These are phyloP conservation scores for Lobosporangium transversale DNA, from an alignment of 192 early-diverging fungal species.

Conservation along the genomic window DNA sequence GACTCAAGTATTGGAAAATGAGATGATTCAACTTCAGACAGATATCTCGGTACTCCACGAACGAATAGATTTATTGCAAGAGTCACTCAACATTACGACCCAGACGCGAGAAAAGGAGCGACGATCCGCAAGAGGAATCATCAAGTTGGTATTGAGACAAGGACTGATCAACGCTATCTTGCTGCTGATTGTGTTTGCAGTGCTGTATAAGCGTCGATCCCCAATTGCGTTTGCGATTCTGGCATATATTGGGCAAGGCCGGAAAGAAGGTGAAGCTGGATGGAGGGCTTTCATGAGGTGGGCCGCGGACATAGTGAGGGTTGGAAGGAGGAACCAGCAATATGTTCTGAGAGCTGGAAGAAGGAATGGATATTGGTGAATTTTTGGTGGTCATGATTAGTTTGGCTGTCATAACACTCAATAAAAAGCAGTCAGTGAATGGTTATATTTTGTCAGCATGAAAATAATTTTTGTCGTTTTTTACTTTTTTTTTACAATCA, in stretches of 20 bases:
- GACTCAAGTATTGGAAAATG: constrained; percentile 22
- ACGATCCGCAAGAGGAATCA: constrained; percentile 29
- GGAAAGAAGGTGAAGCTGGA: constrained; percentile 38
- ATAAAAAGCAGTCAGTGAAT: no score
- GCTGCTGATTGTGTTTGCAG: constrained; percentile 44
- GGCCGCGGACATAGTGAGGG: constrained; percentile 17
- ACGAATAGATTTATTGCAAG: constrained; percentile 39
- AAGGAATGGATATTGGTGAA: constrained; percentile 48
- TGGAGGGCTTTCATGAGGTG: constrained; percentile 46
- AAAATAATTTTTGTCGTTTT: no score
- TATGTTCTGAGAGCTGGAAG: constrained; percentile 34
- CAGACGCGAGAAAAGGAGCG: constrained; percentile 27
- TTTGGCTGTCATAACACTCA: no score
- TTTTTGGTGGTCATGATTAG: no score
- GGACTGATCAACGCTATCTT: constrained; percentile 43
- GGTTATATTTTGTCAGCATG: no score
- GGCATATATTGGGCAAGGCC: constrained; percentile 33
- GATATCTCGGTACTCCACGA: constrained; percentile 49
- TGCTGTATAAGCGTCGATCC: constrained; percentile 39
- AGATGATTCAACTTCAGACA: constrained; percentile 34
- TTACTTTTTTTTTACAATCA: no score
- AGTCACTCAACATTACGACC: constrained; percentile 39
- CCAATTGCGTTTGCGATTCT: constrained; percentile 51
- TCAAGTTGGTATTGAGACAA: constrained; percentile 37
- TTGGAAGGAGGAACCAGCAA: constrained; percentile 19